phyloP scores from a whole-genome alignment of 257 asterid genomes.

The Forsythia suspensa region DNA sequence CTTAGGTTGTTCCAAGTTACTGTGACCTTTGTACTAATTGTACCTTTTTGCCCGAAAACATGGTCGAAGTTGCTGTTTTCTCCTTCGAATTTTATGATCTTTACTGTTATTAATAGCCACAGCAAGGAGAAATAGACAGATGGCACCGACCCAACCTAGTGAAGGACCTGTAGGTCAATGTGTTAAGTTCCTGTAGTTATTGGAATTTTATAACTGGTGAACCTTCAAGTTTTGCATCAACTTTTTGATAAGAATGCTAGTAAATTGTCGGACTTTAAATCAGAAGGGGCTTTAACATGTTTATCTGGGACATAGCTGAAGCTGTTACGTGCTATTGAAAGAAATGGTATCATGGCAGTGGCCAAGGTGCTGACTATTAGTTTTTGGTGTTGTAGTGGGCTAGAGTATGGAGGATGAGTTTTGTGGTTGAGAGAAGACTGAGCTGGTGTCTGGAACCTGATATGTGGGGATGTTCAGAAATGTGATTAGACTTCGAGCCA shows the following conservation, averaged over 20 bases:
- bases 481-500: neutral
- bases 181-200: neutral
- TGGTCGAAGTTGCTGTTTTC: slow-evolving; percentile 6
- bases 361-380: no score
- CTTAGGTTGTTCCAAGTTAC: neutral
- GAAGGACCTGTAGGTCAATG: neutral
- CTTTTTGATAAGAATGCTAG: neutral
- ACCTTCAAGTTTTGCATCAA: neutral
- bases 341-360: no score
- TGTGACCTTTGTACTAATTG: neutral
- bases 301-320: neutral
- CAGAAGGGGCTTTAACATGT: neutral
- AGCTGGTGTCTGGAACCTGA: neutral
- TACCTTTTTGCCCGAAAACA: neutral
- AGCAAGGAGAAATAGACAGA: neutral
- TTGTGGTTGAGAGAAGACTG: neutral
- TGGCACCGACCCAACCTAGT: neutral
- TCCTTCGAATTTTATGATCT: slow-evolving; percentile 1
- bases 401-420: neutral
- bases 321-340: no score
- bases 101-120: neutral
- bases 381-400: neutral
- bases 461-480: neutral
- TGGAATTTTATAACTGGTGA: neutral
- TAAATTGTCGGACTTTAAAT: neutral